Conservation (phyloP, 2,329 filamentous ascomycete genomes). For the Clarireedia paspali region DNA sequence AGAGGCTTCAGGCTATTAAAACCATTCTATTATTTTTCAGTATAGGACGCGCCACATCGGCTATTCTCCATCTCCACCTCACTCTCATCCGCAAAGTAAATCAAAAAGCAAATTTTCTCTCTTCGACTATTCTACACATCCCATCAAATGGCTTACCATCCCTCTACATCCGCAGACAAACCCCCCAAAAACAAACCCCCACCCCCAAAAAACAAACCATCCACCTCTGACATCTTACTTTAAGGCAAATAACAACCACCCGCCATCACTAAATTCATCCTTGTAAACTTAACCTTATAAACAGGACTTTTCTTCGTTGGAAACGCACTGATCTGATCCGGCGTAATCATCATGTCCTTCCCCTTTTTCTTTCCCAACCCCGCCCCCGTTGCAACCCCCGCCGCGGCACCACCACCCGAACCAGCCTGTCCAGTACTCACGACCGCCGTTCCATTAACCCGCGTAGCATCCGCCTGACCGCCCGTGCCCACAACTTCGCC, state of each 20-base stretch:
- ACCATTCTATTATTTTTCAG: no score
- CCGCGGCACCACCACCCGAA: no score
- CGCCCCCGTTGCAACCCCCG: background rate
- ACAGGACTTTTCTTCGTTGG: slow-evolving; percentile 94
- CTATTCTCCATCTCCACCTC: no score
- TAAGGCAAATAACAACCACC: slow-evolving; percentile 55
- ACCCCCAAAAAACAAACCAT: no score
- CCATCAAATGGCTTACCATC: no score
- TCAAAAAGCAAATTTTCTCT: no score
- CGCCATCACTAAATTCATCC: slow-evolving; percentile 89
- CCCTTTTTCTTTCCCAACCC: slow-evolving; percentile 59
- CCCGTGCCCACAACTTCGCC: slow-evolving; percentile 32
- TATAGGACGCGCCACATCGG: no score
- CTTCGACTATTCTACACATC: no score
- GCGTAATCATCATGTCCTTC: slow-evolving; percentile 83
- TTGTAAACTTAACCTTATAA: slow-evolving; percentile 85
- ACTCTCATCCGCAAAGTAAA: no score
- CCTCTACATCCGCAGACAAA: no score
- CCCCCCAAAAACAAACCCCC: no score
- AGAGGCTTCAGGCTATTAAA: no score
- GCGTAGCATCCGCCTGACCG: slow-evolving; percentile 42
- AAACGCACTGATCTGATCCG: slow-evolving; percentile 92
- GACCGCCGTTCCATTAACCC: slow-evolving; percentile 32
- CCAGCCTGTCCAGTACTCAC: background rate
- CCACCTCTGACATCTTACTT: background rate